Conservation (phyloP, 768 basidiomycete genomes). For the Fibroporia radiculosa region DNA sequence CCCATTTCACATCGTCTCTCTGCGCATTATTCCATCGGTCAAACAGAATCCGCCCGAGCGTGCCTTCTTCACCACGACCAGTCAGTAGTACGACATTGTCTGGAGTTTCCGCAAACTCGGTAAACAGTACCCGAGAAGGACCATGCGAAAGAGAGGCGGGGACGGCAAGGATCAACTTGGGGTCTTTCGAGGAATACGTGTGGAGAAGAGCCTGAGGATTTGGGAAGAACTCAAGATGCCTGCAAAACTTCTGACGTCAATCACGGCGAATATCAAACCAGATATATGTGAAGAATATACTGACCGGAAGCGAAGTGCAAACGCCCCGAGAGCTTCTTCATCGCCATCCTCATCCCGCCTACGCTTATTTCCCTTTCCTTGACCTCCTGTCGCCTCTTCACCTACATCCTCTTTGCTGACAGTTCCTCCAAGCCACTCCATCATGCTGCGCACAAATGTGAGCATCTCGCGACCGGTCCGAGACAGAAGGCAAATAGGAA, state of each 20-base stretch:
- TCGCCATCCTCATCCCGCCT: constrained; percentile 42
- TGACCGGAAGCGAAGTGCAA: constrained; percentile 84
- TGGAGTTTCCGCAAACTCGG: constrained; percentile 74
- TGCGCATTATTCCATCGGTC: constrained; percentile 83
- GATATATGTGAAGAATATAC: constrained; percentile 20
- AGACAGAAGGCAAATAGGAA: constrained; percentile 90
- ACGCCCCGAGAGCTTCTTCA: constrained; percentile 78
- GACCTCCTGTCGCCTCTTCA: constrained; percentile 44
- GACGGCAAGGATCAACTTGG: constrained; percentile 90
- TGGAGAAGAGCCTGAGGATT: constrained; percentile 74
- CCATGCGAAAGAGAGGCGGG: constrained; percentile 92
- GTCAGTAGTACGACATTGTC: constrained; percentile 89
- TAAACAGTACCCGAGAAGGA: constrained; percentile 79
- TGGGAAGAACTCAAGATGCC: constrained; percentile 88
- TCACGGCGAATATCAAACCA: no score
- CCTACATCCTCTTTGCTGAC: constrained; percentile 89
- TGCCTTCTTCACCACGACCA: constrained; percentile 67
- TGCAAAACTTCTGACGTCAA: constrained; percentile 30
- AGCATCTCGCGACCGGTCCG: constrained; percentile 90
- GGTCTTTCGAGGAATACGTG: constrained; percentile 77
- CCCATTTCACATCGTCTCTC: constrained; percentile 76
- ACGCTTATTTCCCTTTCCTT: constrained; percentile 38
- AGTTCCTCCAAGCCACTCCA: constrained; percentile 98
- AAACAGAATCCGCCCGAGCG: constrained; percentile 71
- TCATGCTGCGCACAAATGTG: constrained; percentile 90